Evolutionary conservation across 345 rosid species (phyloP), one percentile per base, ranked within the genome.

Genomic region (Hibiscus trionum): DNA sequence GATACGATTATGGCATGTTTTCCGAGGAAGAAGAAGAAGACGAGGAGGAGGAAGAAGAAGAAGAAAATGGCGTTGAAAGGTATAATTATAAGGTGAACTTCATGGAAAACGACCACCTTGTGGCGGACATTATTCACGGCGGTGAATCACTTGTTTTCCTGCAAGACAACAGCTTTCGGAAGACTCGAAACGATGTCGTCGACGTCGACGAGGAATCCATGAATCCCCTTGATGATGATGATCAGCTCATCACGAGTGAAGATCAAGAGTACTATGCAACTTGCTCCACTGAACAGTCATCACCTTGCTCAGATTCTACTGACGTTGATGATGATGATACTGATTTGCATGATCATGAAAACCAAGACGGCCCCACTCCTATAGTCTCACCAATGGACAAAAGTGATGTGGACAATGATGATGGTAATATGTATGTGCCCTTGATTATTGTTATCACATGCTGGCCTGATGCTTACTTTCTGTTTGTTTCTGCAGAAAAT

Each of bases 1-100:
- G 77, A 44, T 81, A 81, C 63, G 98, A 86, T 33, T 87, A 86
- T 42, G 71, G 67, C 33, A 77, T 78, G 76, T 76, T 77, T 50
- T 82, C 91, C 2, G 97, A 83, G 6, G 88, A 82, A 11, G 86
- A 72, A 2, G 70, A 75, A 24, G 80, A 57, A 11, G 78, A 78
- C 15, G 88, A 83, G n/a, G 89, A 86, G 0, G 96, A 85, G 21
- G 89, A 86, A 16, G 93, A 81, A 1, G 96, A 86, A 26, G 88
- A 86, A 16, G 93, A 81, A 5, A 85, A 81, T 11, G 84, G 59
- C 11, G 85, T 66, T 5, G 72, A 74, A 27, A 76, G 50, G 27
- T 75, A 73, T 7, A 44, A 24, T 19, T 57, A 35, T 19, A 67
- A 56, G 71, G 79, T 59, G 12, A 77, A 80, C 16, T 63, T 77